These are phyloP conservation scores for Dryas octopetala DNA, from an alignment of 306 rosid species.

Conservation along the genomic window DNA sequence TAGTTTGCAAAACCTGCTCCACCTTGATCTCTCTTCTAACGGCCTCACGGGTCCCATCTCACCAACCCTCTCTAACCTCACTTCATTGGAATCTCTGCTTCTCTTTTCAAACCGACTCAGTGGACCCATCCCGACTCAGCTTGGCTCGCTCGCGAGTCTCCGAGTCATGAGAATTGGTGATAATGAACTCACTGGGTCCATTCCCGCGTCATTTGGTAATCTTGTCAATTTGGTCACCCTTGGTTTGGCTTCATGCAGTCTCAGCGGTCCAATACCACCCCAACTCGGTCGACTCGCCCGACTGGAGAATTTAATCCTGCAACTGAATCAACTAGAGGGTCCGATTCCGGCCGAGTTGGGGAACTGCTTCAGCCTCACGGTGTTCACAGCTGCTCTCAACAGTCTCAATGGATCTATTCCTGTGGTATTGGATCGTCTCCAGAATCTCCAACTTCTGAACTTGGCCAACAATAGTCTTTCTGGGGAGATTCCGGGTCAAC, in stretches of 20 bases:
- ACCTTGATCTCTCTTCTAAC: slow-evolving; percentile 82
- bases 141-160: slow-evolving; percentile 64
- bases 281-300: slow-evolving; percentile 63
- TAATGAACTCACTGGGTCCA: slow-evolving; percentile 61
- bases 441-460: slow-evolving; percentile 61
- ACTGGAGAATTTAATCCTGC: slow-evolving; percentile 54
- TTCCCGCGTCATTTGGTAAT: slow-evolving; percentile 75
- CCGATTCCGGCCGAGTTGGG: slow-evolving; percentile 76
- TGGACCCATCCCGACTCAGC: slow-evolving; percentile 64
- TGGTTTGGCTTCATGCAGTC: slow-evolving; percentile 68
- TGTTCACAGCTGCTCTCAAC: slow-evolving; percentile 67
- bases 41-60: slow-evolving; percentile 78
- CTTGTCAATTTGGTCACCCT: slow-evolving; percentile 52
- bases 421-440: slow-evolving; percentile 50
- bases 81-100: slow-evolving; percentile 63
- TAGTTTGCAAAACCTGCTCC: slow-evolving; percentile 56
- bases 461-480: slow-evolving; percentile 61
- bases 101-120: slow-evolving; percentile 73
- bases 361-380: slow-evolving; percentile 69
- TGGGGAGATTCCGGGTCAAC: slow-evolving; percentile 74
- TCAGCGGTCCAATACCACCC: slow-evolving; percentile 66
- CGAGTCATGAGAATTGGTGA: slow-evolving; percentile 80
- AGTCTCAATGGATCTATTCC: slow-evolving; percentile 72
- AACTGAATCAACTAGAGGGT: slow-evolving; percentile 65
- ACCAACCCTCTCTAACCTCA: slow-evolving; percentile 60